These are phyloP conservation scores for Trebouxia sp. DNA, from an alignment of 139 green algal genomes.

Conservation along the genomic window DNA sequence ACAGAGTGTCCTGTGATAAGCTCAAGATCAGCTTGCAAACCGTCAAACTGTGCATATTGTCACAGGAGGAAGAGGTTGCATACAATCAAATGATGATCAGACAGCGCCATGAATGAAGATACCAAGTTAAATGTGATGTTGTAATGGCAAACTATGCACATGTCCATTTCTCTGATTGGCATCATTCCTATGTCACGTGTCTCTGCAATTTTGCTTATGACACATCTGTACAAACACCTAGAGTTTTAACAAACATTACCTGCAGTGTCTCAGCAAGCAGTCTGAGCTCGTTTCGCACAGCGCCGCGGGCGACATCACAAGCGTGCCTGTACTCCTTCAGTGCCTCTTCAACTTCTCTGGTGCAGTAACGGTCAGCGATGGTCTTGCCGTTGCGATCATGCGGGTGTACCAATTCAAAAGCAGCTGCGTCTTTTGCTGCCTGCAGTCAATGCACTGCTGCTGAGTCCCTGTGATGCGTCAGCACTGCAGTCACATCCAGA, in stretches of 20 bases:
- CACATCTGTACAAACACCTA: not conserved
- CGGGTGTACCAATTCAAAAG: conserved; percentile 44
- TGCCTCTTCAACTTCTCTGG: conserved; percentile 44
- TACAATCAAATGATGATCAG: no score
- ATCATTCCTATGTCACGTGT: not conserved
- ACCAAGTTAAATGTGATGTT: no score
- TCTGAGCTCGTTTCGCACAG: conserved; percentile 42
- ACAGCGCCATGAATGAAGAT: no score
- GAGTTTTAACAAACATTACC: no score
- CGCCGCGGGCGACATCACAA: conserved; percentile 37
- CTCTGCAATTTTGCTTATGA: not conserved
- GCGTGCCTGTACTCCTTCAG: conserved; percentile 53
- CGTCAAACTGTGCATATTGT: no score
- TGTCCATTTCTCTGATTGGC: no score
- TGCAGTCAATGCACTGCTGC: not conserved
- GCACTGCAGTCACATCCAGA: not conserved
- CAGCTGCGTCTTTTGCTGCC: not conserved
- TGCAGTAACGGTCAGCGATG: conserved; percentile 32
- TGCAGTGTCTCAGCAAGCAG: conserved; percentile 45
- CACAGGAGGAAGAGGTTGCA: no score
- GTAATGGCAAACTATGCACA: no score
- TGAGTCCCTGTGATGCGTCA: not conserved
- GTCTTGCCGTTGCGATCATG: conserved; percentile 50
- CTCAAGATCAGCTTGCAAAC: no score
- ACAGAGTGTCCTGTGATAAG: no score